Percentiles rank a stretch among this genome's conserved stretches.
These are phyloP conservation scores for Chrysanthemum seticuspe DNA, from an alignment of 129 eudicot species.

Conservation along the genomic window DNA sequence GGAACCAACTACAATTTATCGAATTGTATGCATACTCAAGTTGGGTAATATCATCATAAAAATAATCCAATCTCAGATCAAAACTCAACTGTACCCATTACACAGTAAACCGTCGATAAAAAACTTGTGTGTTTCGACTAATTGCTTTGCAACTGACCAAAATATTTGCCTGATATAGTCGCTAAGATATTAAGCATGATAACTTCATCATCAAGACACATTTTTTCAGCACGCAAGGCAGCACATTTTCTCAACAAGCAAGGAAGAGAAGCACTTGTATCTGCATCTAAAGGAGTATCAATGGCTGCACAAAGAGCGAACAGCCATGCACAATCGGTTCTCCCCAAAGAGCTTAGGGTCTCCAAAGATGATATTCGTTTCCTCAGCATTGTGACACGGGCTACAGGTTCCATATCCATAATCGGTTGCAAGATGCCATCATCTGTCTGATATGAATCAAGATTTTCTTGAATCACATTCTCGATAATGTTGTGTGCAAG, in stretches of 20 bases:
- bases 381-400: constrained; percentile 59
- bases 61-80: constrained; percentile 9
- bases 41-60: too few species aligned
- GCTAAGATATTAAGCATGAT: constrained; percentile 73
- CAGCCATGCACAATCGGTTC: constrained; percentile 68
- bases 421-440: constrained; percentile 41
- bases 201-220: constrained; percentile 68
- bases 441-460: constrained; percentile 30
- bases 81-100: constrained; percentile 9
- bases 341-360: constrained; percentile 37
- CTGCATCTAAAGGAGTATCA: constrained; percentile 73
- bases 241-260: constrained; percentile 82
- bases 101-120: constrained; percentile 1
- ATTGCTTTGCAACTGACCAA: constrained; percentile 63
- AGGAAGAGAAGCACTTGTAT: constrained; percentile 73
- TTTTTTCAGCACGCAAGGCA: constrained; percentile 57
- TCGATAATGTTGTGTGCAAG: constrained; percentile 30
- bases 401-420: constrained; percentile 57
- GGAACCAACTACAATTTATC: too few species aligned
- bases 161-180: constrained; percentile 80
- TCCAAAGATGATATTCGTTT: constrained; percentile 53
- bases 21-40: too few species aligned
- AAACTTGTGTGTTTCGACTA: neutral
- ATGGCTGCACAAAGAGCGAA: constrained; percentile 88
- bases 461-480: constrained; percentile 32